Percentiles rank a stretch among this genome's conserved stretches.
These are phyloP conservation scores for Letharia columbiana DNA, from an alignment of 495 filamentous ascomycete genomes.

Conservation along the genomic window DNA sequence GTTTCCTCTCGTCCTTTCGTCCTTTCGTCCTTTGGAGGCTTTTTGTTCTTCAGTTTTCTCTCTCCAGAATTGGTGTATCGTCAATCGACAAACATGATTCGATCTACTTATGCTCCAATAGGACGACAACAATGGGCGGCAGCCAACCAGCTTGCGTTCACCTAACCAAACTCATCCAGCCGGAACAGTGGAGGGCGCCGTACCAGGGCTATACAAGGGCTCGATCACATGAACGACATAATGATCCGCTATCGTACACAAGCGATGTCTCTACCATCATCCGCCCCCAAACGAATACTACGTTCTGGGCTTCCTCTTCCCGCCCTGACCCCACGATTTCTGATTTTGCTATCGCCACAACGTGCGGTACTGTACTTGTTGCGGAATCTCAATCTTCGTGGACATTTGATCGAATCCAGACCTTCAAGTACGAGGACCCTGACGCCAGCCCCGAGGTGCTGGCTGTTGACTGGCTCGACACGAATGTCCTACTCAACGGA, in stretches of 20 bases:
- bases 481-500: conserved; percentile 12
- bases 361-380: conserved; percentile 3
- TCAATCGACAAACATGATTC: no score
- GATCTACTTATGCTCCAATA: not conserved
- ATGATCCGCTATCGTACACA: not conserved
- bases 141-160: not conserved
- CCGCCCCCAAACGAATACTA: not conserved
- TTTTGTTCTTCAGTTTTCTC: no score
- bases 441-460: conserved; percentile 5
- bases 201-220: not conserved
- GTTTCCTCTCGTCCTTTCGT: no score
- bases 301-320: conserved; percentile 16
- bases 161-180: not conserved
- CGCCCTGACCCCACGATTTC: not conserved
- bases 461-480: conserved; percentile 17
- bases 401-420: not conserved
- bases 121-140: conserved; percentile 6
- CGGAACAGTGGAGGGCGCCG: not conserved
- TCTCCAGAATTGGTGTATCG: no score
- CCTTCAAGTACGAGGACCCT: not conserved
- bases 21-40: not conserved
- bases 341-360: conserved; percentile 17
- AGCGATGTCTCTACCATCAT: conserved; percentile 3
- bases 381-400: conserved; percentile 9
- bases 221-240: not conserved